A percentile compares a stretch with the other conserved stretches of the same genome.
Conservation (phyloP, 257 asterid genomes). For the Rehmannia glutinosa region DNA sequence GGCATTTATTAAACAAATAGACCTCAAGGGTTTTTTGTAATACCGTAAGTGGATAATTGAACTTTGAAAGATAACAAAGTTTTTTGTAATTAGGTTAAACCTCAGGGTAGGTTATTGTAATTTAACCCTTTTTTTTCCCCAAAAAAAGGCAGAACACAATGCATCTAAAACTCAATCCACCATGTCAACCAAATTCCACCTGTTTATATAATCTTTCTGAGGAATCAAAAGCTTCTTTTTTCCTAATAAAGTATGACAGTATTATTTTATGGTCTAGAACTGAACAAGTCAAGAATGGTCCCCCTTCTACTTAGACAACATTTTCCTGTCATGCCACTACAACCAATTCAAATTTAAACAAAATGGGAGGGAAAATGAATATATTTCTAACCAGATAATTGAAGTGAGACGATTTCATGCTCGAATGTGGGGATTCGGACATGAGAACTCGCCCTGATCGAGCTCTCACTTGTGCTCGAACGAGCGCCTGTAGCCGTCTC, state of each 20-base stretch:
- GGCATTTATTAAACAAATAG: too few species aligned
- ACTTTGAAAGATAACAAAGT: too few species aligned
- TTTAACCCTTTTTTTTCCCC: too few species aligned
- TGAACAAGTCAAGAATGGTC: slow-evolving; percentile 27
- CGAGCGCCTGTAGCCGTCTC: slow-evolving; percentile 33
- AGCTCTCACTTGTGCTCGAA: slow-evolving; percentile 10
- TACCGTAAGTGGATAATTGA: too few species aligned
- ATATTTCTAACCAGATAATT: slow-evolving; percentile 35
- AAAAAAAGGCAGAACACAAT: background rate
- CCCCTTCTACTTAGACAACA: slow-evolving; percentile 5
- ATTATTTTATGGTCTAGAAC: background rate
- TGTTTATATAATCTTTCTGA: too few species aligned
- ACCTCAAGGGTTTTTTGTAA: too few species aligned
- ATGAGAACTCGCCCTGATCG: slow-evolving; percentile 31
- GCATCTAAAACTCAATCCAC: background rate
- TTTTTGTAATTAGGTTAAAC: too few species aligned
- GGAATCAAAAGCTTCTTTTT: background rate
- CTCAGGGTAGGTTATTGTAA: too few species aligned
- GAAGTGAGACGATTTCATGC: slow-evolving; percentile 47
- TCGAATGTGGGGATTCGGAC: slow-evolving; percentile 57
- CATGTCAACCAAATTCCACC: too few species aligned
- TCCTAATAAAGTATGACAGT: background rate
- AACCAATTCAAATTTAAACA: slow-evolving; percentile 21
- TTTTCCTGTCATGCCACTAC: slow-evolving; percentile 10
- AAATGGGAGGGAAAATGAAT: slow-evolving; percentile 12